phyloP scores from a whole-genome alignment of 2,329 filamentous ascomycete species.

The Fusarium bulbicola region DNA sequence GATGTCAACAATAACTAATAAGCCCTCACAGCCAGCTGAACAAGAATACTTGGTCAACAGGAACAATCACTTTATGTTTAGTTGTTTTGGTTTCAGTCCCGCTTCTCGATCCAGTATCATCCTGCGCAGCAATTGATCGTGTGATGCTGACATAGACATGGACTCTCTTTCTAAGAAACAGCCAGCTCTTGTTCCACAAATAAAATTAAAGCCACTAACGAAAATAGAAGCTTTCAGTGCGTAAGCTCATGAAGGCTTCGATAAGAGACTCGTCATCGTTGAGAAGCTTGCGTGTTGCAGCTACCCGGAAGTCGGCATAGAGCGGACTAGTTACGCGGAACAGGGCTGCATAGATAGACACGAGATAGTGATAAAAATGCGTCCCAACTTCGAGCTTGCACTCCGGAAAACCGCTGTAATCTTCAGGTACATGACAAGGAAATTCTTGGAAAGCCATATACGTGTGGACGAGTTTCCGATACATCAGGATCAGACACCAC shows the following conservation, averaged over 20 bases:
- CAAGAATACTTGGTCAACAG: not conserved
- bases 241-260: slow-evolving; percentile 40
- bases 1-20: not conserved
- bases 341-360: slow-evolving; percentile 42
- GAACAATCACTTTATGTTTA: slow-evolving; percentile 1
- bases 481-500: slow-evolving; percentile 44
- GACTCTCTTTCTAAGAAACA: slow-evolving; percentile 39
- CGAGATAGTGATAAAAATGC: slow-evolving; percentile 43
- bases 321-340: slow-evolving; percentile 43
- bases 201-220: slow-evolving; percentile 23
- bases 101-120: slow-evolving; percentile 43
- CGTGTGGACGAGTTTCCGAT: slow-evolving; percentile 42
- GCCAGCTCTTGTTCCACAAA: slow-evolving; percentile 6
- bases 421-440: slow-evolving; percentile 42
- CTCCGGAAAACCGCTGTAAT: slow-evolving; percentile 43
- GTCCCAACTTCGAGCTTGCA: slow-evolving; percentile 42
- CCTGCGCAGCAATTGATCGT: slow-evolving; percentile 40
- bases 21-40: not conserved
- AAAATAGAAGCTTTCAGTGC: slow-evolving; percentile 44
- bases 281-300: slow-evolving; percentile 36
- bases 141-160: slow-evolving; percentile 39
- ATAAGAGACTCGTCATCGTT: slow-evolving; percentile 38
- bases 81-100: slow-evolving; percentile 31
- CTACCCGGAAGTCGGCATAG: slow-evolving; percentile 40
- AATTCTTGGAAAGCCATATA: slow-evolving; percentile 44